Evolutionary conservation across 169 alveolate species (phyloP), one percentile per base, ranked within the genome.

Genomic region (Plasmodium fragile): DNA sequence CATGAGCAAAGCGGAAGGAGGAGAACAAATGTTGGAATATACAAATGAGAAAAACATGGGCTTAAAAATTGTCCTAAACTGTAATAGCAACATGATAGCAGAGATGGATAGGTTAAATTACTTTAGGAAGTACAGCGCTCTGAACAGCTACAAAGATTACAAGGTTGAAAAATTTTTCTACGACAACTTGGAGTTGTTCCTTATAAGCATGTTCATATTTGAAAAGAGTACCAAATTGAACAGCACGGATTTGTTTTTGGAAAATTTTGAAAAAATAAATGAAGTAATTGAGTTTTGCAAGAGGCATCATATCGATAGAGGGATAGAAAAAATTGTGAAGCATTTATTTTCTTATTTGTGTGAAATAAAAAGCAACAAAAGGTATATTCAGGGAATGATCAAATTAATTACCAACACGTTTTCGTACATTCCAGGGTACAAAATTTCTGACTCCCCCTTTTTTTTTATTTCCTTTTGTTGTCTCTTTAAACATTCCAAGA

Each of bases 391-490:
- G 30, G 79, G 49, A 53, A 75, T 85, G 93, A 85, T 85, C n/a
- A 85, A 75, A 53, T 32, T 85, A 85, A 73, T 85, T 32, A 85
- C 30, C 39, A 73, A 75, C 39, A 75, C 93, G 16, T 73, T 85
- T 13, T 69, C 52, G 45, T 43, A 85, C 28, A 77, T 85, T 53
- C 85, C 93, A 3, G 8, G 52, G 25, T 36, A 49, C 28, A 85
- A 77, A 52, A 73, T 73, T 69, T 73, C 85, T 11, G 72, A 52
- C n/a, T 52, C 36, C 10, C 83, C 83, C 25, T 85, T 85, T 85
- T 22, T 85, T 52, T 85, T 85, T 85, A 85, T 85, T n/a, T 85
- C 93, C n/a, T 85, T 85, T 32, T 85, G 93, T 85, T 85, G 75
- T 28, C n/a, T 85, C 32, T 85, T 85, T 52, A 85, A 53, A 52